Conservation (phyloP, 2,329 filamentous ascomycete genomes). For the Beauveria scarabaeidicola region DNA sequence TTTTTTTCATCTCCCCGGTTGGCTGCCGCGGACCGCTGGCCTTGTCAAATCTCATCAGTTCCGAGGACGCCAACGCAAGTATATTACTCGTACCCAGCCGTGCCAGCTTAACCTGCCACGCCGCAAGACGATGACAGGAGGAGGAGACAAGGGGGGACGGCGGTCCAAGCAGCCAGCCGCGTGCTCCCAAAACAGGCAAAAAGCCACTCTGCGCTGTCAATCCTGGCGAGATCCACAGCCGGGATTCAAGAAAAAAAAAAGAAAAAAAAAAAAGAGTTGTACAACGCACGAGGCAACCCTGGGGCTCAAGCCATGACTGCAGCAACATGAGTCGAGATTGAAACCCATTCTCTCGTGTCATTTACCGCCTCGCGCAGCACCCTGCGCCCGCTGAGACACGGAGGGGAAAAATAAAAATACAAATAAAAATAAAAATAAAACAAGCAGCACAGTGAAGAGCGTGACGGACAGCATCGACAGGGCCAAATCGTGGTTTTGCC, state of each 20-base stretch:
- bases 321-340: neutral
- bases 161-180: constrained; percentile 5
- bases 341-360: too few species aligned
- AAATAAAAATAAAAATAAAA: too few species aligned
- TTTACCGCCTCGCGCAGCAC: too few species aligned
- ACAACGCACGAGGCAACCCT: neutral
- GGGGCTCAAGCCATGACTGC: neutral
- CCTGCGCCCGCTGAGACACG: too few species aligned
- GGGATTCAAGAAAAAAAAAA: neutral
- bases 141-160: neutral
- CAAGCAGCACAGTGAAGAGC: too few species aligned
- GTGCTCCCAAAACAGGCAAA: neutral
- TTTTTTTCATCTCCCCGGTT: too few species aligned
- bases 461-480: too few species aligned
- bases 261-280: too few species aligned
- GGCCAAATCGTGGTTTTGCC: too few species aligned
- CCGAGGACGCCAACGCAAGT: neutral
- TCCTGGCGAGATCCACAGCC: neutral
- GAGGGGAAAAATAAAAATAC: too few species aligned
- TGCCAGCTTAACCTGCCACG: neutral
- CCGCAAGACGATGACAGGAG: neutral
- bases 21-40: too few species aligned
- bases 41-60: neutral
- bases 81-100: neutral
- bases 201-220: constrained; percentile 3